These are phyloP conservation scores for Fusarium neocosmosporiellum DNA, from an alignment of 2,329 filamentous ascomycete genomes.

Conservation along the genomic window DNA sequence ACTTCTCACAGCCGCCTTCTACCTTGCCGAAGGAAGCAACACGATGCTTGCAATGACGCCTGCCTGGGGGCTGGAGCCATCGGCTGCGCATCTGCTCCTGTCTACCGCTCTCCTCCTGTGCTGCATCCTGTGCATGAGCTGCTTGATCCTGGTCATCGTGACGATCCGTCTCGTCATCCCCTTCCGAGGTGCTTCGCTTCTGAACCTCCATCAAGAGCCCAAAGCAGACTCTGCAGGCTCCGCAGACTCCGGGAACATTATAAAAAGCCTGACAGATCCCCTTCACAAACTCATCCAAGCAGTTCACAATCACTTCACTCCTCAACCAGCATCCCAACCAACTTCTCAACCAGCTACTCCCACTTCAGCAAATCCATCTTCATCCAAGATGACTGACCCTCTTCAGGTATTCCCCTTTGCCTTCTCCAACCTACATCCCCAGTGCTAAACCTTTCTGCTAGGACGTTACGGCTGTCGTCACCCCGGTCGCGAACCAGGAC, in stretches of 20 bases:
- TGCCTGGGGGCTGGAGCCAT: background rate
- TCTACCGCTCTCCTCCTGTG: background rate
- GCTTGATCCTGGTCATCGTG: background rate
- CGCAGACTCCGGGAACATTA: background rate
- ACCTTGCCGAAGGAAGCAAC: background rate
- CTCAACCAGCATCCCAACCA: background rate
- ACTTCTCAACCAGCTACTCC: background rate
- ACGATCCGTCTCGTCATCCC: background rate
- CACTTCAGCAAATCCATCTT: background rate
- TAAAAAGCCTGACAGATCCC: background rate
- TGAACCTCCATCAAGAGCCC: background rate
- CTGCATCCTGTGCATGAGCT: background rate
- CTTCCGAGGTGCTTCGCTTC: background rate
- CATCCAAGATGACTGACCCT: background rate
- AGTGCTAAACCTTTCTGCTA: background rate
- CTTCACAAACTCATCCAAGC: background rate
- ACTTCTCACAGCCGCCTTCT: background rate
- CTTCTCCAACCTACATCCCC: background rate
- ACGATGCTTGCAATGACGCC: background rate
- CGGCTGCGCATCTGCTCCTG: background rate
- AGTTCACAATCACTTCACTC: slow-evolving; percentile 1
- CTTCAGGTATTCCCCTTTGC: background rate
- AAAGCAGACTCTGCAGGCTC: background rate
- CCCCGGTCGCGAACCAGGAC: background rate
- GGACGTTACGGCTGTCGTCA: background rate